Percentiles rank a stretch among this genome's conserved stretches.
Conservation (phyloP, 1,139 yeast genomes). For the Suhomyces maxii region DNA sequence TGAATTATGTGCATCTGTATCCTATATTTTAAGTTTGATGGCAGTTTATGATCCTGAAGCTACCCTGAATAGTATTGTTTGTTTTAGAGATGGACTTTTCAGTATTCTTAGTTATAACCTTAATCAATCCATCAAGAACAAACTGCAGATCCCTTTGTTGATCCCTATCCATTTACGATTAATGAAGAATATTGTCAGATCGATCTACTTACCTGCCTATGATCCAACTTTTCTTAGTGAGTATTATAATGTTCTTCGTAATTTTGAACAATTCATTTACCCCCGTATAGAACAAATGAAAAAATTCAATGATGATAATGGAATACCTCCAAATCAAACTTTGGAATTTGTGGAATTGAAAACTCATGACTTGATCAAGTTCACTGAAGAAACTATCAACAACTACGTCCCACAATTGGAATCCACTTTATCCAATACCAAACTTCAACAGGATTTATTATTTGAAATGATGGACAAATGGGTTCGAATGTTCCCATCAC, state of each 20-base stretch:
- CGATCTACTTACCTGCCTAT: slow-evolving; percentile 42
- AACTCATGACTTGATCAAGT: slow-evolving; percentile 26
- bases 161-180: slow-evolving; percentile 37
- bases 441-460: slow-evolving; percentile 35
- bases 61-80: slow-evolving; percentile 37
- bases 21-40: slow-evolving; percentile 44
- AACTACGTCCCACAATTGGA: slow-evolving; percentile 31
- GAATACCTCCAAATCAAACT: slow-evolving; percentile 2
- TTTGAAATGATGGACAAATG: slow-evolving; percentile 41
- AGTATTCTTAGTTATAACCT: slow-evolving; percentile 36
- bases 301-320: not conserved
- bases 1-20: slow-evolving; percentile 36
- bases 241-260: slow-evolving; percentile 22
- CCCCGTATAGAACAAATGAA: slow-evolving; percentile 2
- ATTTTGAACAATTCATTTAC: slow-evolving; percentile 20
- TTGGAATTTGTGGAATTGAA: slow-evolving; percentile 21
- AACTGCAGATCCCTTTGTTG: slow-evolving; percentile 17
- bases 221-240: slow-evolving; percentile 35
- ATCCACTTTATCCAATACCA: slow-evolving; percentile 25
- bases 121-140: slow-evolving; percentile 22
- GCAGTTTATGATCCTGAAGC: slow-evolving; percentile 49
- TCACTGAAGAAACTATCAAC: slow-evolving; percentile 26
- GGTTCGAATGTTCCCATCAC: slow-evolving; percentile 40
- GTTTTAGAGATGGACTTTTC: slow-evolving; percentile 46
- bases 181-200: slow-evolving; percentile 38